Evolutionary conservation across 257 asterid species (phyloP), one percentile per base, ranked within the genome.

Genomic region (Capsicum rhomboideum): DNA sequence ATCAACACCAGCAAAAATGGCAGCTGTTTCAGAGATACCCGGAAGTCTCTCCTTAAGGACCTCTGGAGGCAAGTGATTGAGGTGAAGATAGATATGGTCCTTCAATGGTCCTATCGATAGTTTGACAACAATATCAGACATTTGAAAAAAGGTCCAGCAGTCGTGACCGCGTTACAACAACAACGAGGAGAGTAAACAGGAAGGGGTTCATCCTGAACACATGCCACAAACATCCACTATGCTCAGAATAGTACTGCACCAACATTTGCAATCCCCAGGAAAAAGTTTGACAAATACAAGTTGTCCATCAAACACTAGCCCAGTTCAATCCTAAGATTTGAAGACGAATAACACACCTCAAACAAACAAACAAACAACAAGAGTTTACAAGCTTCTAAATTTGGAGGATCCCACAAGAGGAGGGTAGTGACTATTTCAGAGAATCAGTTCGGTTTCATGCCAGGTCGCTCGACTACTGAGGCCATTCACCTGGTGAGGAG

Each of bases 21-120:
- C 98, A 37, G 98, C 99, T 29, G 99, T 96, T 91, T 96, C 99
- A 64, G 99, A 94, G 81, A 96, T 96, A 86, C 98, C 99, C 3
- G 99, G 99, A 88, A 96, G 99, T 85, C 99, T 94, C 87, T 96
- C 99, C 91, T 93, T 90, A 11, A 96, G 97, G 68, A 96, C 99
- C 90, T 96, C 98, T 2, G 99, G 99, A 83, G 98, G 98, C 79
- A 96, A 90, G 90, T 96, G 99, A 92, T 96, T 93, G 88, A 96
- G 89, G 91, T 96, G 99, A 72, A 96, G 95, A 84, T 96, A 96
- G 88, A 96, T 96, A 89, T 96, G 98, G 86, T 96, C 99, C 90
- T 92, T 94, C 91, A 91, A 20, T 71, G 98, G 98, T 66, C 98
- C 99, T 96, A 85, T 78, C 59, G 54, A 89, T 68, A 78, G 72